Base-by-base conservation (phyloP, 2,329 filamentous ascomycete genomes). In the Cryphonectria carpinicola region DNA sequence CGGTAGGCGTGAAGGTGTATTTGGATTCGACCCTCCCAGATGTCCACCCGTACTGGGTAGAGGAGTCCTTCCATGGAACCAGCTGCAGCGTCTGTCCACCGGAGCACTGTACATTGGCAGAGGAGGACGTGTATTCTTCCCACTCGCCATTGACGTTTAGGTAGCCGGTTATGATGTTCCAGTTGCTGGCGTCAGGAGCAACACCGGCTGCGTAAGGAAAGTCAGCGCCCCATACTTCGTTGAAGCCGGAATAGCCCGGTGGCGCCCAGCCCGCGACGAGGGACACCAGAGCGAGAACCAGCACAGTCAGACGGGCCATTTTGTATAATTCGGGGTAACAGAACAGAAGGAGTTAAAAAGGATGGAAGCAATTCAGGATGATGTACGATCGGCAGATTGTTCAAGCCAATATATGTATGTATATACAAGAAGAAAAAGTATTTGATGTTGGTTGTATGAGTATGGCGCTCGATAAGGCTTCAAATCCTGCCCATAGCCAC, bases 31-130 rank as follows among this genome's bases (percentile, higher is more conserved):
- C 77, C 35, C 85, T 82, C 17, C 82, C 85, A 8, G 84, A 86
- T 0, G 84, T 86, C 85, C 85, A 87, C 22, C 79, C 73, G 6
- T 81, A 80, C 14, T 76, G 74, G 65, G 76, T 66, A 56, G 72
- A 68, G 3, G 70, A 65, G 60, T 81, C 78, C 68, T 78, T 77
- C 75, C 81, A 82, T 17, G 86, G 86, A 0, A 87, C 81, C 67
- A 88, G 79, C 76, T 87, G 85, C 17, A 88, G 77, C 0, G 85
- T 87, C n/a, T 79, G 73, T 56, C 84, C 85, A 14, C 85, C 85
- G 10, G 83, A 85, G 63, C 85, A 80, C 75, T 88, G 86, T 25
- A 86, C 78, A 77, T 87, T 86, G 70, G 76, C 73, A 68, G 78
- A 79, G 64, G 81, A 82, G 4, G 77, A 75, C 52, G 81, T 81